Percentiles rank a stretch among this genome's conserved stretches.
Evolutionary conservation across 345 rosid genomes (phyloP).

Genomic region (Conringia planisiliqua): DNA sequence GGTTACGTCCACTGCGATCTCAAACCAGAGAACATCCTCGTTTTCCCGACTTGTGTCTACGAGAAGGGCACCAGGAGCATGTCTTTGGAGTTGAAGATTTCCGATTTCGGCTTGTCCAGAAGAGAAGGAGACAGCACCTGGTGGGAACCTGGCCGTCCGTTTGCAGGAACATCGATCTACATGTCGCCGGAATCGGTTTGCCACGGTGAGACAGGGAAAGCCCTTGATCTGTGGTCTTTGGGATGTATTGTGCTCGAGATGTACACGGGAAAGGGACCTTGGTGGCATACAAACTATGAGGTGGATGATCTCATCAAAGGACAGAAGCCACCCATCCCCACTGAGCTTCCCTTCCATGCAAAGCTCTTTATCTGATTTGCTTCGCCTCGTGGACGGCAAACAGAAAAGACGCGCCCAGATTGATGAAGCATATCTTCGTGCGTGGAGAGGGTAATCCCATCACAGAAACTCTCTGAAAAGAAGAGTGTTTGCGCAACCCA

Average conservation of each 20-base stretch:
- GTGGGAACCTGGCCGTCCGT: not conserved
- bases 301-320: not conserved
- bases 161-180: not conserved
- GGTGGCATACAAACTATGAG: slow-evolving; percentile 26
- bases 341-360: slow-evolving; percentile 12
- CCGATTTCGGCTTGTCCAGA: not conserved
- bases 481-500: not conserved
- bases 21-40: slow-evolving; percentile 19
- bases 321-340: not conserved
- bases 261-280: slow-evolving; percentile 41
- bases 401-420: slow-evolving; percentile 1
- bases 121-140: not conserved
- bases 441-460: not conserved
- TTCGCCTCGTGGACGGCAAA: not conserved
- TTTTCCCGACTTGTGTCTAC: not conserved
- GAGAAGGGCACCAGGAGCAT: not conserved
- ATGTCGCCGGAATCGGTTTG: not conserved
- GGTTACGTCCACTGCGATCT: slow-evolving; percentile 33
- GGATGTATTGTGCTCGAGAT: slow-evolving; percentile 51
- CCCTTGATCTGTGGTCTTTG: slow-evolving; percentile 47
- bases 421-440: not conserved
- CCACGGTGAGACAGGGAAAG: slow-evolving; percentile 24
- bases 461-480: too few species aligned
- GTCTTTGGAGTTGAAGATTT: not conserved
- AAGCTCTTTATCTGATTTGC: slow-evolving; percentile 7